phyloP scores from a whole-genome alignment of 306 rosid genomes.

The Glycine latifolia region DNA sequence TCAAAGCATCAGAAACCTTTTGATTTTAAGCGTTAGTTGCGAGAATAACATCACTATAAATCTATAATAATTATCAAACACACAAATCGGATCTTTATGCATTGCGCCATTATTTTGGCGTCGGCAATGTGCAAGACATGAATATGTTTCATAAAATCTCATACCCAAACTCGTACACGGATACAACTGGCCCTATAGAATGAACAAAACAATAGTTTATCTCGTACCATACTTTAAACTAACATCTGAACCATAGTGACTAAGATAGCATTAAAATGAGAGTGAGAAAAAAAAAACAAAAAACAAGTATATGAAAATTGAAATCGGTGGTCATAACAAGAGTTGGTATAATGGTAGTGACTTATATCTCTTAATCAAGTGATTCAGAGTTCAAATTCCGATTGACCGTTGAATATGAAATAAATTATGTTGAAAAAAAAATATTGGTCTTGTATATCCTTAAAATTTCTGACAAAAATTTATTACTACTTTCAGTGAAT shows the following conservation, averaged over 20 bases:
- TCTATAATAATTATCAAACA: slow-evolving; percentile 6
- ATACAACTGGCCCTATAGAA: slow-evolving; percentile 40
- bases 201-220: slow-evolving; percentile 27
- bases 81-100: neutral
- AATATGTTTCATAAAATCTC: slow-evolving; percentile 38
- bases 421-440: no score
- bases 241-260: slow-evolving; percentile 43
- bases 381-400: no score
- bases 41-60: slow-evolving; percentile 13
- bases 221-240: slow-evolving; percentile 49
- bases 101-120: slow-evolving; percentile 15
- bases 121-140: slow-evolving; percentile 33
- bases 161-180: slow-evolving; percentile 22
- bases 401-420: no score
- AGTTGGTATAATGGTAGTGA: no score
- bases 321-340: neutral
- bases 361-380: no score
- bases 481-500: no score
- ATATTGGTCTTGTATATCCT: no score
- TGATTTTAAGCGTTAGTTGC: slow-evolving; percentile 25
- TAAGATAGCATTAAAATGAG: neutral
- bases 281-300: neutral
- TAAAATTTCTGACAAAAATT: no score
- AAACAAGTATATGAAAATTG: neutral
- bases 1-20: slow-evolving; percentile 25